phyloP scores from a whole-genome alignment of 2,329 filamentous ascomycete genomes.

The Xylariaceae sp. region DNA sequence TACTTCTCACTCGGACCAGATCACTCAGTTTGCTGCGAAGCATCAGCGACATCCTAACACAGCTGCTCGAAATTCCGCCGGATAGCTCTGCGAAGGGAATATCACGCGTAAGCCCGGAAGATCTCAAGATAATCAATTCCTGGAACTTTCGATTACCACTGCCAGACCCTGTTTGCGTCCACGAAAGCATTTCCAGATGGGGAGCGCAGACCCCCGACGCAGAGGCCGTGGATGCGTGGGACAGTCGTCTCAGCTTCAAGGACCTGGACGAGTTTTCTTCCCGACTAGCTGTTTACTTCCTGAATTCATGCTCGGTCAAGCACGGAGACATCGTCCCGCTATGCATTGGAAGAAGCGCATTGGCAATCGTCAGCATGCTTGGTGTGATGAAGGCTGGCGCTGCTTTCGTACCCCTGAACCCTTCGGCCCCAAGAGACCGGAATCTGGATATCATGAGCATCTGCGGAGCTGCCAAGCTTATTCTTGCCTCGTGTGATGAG shows the following conservation, averaged over 20 bases:
- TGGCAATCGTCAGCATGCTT: slow-evolving; percentile 20
- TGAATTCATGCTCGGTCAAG: background rate
- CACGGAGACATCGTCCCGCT: background rate
- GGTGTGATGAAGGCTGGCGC: slow-evolving; percentile 28
- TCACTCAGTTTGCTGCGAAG: background rate
- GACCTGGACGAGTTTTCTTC: background rate
- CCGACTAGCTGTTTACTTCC: background rate
- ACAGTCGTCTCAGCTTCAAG: background rate
- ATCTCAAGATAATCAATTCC: background rate
- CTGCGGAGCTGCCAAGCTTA: slow-evolving; percentile 1
- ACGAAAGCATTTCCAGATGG: background rate
- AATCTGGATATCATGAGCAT: slow-evolving; percentile 6
- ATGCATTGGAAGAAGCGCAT: slow-evolving; percentile 5
- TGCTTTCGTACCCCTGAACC: slow-evolving; percentile 28
- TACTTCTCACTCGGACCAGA: background rate
- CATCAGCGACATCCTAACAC: background rate
- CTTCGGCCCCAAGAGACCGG: slow-evolving; percentile 17
- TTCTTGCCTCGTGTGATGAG: slow-evolving; percentile 11
- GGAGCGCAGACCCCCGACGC: background rate
- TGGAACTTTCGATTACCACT: background rate
- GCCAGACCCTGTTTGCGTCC: background rate
- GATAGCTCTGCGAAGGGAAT: background rate
- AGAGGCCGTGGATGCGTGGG: background rate
- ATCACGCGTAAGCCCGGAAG: background rate
- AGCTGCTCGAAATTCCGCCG: background rate